Evolutionary conservation across 345 rosid genomes (phyloP), one percentile per base, ranked within the genome.

Genomic region (Moringa oleifera): DNA sequence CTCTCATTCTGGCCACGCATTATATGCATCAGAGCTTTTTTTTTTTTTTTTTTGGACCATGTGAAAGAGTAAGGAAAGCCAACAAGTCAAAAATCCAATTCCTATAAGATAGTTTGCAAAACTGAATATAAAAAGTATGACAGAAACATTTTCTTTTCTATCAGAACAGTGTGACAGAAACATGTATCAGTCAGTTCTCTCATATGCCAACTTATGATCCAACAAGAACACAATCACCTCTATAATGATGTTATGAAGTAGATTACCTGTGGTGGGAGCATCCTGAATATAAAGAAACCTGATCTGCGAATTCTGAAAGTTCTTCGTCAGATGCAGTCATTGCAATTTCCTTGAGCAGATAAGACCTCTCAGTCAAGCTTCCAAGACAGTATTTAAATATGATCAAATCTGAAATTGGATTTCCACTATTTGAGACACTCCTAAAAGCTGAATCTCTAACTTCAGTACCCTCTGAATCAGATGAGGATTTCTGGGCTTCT

Each of bases 181-280:
- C 59, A 62, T 58, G 1, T 11, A 4, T 6, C 19, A n/a, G 28
- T 15, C 15, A 13, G 53, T 51, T 53, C 63, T 33, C 24, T 20
- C 9, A 47, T 21, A 10, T 59, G 53, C 61, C 18, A 20, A 52
- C 18, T 37, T 37, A 22, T 4, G 13, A 58, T 19, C 23, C 19
- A 53, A 53, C 18, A 55, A 55, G 25, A 57, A 56, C 28, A 55
- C 22, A 55, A 53, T 21, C 12, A 66, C 31, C 7, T 58, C 37
- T 4, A 66, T 28, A 20, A 33, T 24, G 20, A 15, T 4, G 54
- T 51, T 51, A 3, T 10, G 54, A 51, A 51, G 22, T 21, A 60
- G 20, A 20, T 58, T 77, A 94, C 99, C 96, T 45, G 71, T 91
- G 97, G 67, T 94, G 97, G 68, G 90, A 82, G 69, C 97, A 94